These are phyloP conservation scores for Yamagishiella unicocca DNA, from an alignment of 139 green algal genomes.

Conservation along the genomic window DNA sequence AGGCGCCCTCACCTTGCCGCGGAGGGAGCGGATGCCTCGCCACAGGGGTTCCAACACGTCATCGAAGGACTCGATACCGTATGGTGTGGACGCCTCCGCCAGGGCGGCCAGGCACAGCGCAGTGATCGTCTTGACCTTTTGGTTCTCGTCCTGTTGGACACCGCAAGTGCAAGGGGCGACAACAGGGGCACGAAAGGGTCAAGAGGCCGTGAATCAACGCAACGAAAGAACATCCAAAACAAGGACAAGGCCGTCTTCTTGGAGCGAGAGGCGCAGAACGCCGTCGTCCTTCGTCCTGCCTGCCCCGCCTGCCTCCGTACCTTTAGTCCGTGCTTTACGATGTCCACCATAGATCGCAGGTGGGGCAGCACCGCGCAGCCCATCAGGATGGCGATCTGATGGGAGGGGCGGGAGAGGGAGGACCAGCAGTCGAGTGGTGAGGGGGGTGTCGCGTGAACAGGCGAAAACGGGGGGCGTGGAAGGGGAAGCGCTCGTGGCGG, in stretches of 20 bases:
- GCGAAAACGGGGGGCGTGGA: no score
- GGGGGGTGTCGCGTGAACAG: no score
- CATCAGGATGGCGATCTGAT: constrained; percentile 97
- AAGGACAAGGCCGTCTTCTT: no score
- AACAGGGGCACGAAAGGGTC: no score
- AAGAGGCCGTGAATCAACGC: no score
- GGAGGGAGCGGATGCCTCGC: constrained; percentile 94
- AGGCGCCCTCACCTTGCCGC: constrained; percentile 90
- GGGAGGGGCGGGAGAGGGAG: constrained; percentile 55
- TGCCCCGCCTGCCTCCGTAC: constrained; percentile 22
- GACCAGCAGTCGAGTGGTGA: constrained; percentile 79
- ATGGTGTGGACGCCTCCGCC: constrained; percentile 95
- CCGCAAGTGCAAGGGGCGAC: no score
- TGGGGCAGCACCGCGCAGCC: constrained; percentile 98
- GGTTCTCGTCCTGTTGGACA: constrained; percentile 57
- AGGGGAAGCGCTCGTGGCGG: no score
- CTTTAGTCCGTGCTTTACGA: constrained; percentile 94
- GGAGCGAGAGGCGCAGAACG: no score
- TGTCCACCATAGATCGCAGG: constrained; percentile 96
- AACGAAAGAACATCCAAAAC: no score
- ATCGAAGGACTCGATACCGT: constrained; percentile 99
- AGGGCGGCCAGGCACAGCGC: constrained; percentile 95
- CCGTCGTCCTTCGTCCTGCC: background rate
- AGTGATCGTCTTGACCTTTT: constrained; percentile 96
- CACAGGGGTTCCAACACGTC: constrained; percentile 98